Conservation (phyloP, 2,329 filamentous ascomycete genomes). For the Didymella pinodella region DNA sequence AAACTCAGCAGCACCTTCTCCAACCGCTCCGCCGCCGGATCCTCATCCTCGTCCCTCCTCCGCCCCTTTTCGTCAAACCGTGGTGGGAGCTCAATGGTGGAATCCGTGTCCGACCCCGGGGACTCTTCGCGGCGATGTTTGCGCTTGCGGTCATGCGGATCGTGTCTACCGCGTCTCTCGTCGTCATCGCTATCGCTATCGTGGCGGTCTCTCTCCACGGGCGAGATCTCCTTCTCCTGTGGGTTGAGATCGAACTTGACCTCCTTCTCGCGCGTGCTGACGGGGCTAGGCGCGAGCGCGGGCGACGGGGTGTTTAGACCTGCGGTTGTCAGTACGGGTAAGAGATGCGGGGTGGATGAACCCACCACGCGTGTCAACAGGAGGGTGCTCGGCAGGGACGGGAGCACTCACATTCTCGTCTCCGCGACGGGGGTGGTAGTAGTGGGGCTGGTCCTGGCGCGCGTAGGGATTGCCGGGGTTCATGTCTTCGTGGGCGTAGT, state of each 20-base stretch:
- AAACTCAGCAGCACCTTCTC: constrained; percentile 45
- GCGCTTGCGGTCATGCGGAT: background rate
- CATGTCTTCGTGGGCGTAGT: constrained; percentile 41
- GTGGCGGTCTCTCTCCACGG: background rate
- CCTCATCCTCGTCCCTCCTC: constrained; percentile 43
- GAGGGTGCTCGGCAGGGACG: constrained; percentile 34
- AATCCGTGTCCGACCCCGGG: constrained; percentile 39
- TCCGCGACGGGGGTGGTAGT: constrained; percentile 48
- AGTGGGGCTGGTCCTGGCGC: constrained; percentile 37
- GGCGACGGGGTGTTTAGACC: constrained; percentile 14
- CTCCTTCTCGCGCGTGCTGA: constrained; percentile 36
- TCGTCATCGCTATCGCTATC: background rate
- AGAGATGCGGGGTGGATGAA: constrained; percentile 26
- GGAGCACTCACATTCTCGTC: constrained; percentile 62
- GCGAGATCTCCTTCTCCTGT: constrained; percentile 35
- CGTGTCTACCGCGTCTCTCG: background rate
- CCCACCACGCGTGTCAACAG: constrained; percentile 25
- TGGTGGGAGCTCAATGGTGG: constrained; percentile 48
- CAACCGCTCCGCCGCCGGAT: constrained; percentile 46
- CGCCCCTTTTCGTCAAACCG: constrained; percentile 48
- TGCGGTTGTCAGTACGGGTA: constrained; percentile 36
- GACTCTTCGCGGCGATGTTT: constrained; percentile 37
- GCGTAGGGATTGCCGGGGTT: constrained; percentile 41
- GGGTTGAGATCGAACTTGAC: constrained; percentile 52
- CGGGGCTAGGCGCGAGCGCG: constrained; percentile 25